phyloP scores from a whole-genome alignment of 73 alveolate species.

The Tetrahymena elliotti region DNA sequence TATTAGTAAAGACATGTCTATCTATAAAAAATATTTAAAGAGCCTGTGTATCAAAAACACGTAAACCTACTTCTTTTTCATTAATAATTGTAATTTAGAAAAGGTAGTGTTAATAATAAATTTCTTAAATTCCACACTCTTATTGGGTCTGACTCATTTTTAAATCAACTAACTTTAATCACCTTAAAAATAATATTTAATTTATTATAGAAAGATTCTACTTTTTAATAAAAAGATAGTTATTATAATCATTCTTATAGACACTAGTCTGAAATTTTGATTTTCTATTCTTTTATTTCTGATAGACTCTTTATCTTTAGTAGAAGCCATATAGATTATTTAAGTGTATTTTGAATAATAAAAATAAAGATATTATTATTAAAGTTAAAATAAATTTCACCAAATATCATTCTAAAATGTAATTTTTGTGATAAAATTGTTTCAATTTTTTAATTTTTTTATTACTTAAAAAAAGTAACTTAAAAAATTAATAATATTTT shows the following conservation, averaged over 20 bases:
- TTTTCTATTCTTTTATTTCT: neutral
- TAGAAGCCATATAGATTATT: neutral
- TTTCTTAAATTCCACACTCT: neutral
- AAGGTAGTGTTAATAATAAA: neutral
- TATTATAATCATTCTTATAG: neutral
- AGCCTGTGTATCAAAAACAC: neutral
- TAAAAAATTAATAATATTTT: no score
- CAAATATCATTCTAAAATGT: no score
- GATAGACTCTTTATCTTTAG: neutral
- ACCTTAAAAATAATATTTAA: neutral
- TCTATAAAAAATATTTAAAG: neutral
- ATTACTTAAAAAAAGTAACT: no score
- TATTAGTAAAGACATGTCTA: neutral
- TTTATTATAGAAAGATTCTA: neutral
- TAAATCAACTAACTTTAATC: neutral
- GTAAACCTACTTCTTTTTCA: neutral
- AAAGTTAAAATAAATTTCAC: no score
- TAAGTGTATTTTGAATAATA: no score
- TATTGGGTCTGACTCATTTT: neutral
- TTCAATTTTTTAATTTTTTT: no score
- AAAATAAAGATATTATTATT: no score
- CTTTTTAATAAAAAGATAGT: neutral
- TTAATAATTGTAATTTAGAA: neutral
- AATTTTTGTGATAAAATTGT: no score
- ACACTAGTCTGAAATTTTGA: neutral